Conservation (phyloP, 352 stramenopile genomes). For the Pythium dissimile region DNA sequence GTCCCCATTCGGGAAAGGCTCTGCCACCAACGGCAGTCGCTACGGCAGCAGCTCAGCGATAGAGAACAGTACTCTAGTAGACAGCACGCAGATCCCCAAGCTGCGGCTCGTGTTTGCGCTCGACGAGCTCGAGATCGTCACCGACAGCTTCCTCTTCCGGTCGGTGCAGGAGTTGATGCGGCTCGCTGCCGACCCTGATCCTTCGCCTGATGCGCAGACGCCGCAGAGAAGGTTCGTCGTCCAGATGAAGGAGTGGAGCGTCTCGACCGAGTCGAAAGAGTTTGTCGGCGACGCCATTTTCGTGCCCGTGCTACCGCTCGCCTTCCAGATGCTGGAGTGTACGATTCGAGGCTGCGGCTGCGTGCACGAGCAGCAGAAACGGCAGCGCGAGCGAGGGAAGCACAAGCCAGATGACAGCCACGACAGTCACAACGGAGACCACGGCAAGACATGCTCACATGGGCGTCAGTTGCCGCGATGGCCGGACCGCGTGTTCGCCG, state of each 20-base stretch:
- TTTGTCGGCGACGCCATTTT: constrained; percentile 61
- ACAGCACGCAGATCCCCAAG: constrained; percentile 24
- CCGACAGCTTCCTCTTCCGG: constrained; percentile 30
- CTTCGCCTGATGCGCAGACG: neutral
- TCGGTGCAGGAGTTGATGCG: constrained; percentile 23
- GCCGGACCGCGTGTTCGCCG: constrained; percentile 41
- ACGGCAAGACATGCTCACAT: neutral
- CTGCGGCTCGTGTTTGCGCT: constrained; percentile 40
- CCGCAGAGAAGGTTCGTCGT: constrained; percentile 24
- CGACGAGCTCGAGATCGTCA: constrained; percentile 49
- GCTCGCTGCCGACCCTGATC: neutral
- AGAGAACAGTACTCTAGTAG: neutral
- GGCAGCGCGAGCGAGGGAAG: neutral
- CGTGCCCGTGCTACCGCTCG: constrained; percentile 54
- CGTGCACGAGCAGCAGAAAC: constrained; percentile 13
- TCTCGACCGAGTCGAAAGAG: constrained; percentile 67
- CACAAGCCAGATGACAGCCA: neutral
- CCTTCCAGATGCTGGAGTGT: constrained; percentile 74
- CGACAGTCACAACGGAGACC: neutral
- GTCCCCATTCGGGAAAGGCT: neutral
- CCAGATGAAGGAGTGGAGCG: constrained; percentile 29
- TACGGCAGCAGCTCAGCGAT: neutral
- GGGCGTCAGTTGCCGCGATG: constrained; percentile 18
- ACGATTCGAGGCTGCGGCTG: constrained; percentile 56
- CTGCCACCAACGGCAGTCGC: neutral